Evolutionary conservation across 2,329 filamentous ascomycete species (phyloP), one percentile per base, ranked within the genome.

Genomic region (Bretziella fagacearum): DNA sequence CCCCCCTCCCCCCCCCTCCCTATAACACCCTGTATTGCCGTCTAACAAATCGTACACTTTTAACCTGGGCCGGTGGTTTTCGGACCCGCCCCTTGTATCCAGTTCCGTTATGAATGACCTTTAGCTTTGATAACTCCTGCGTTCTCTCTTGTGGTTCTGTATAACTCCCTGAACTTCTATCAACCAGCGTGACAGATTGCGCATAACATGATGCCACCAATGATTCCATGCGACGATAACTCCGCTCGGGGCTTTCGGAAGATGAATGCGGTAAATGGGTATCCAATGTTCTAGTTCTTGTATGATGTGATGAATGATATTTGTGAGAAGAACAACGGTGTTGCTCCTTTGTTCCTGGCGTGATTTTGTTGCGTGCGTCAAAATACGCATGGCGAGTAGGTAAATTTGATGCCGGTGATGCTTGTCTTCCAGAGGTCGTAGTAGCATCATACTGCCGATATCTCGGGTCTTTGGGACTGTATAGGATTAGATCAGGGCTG

Each of bases 11-110:
- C n/a, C n/a, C n/a, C n/a, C n/a, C n/a, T n/a, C n/a, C n/a, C 18
- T 39, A 39, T 23, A n/a, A 18, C 23, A 13, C 39, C 3, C 17
- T 26, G 29, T 33, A 17, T 18, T 44, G 33, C 39, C 15, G 35
- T 27, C 18, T 40, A 18, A 48, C 39, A 44, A 48, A 48, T 18
- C 46, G 39, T 26, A 48, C 39, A 37, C 46, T 48, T 22, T 29
- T 30, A 11, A 44, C 40, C 32, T 43, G 20, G 20, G 20, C 33
- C 8, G 18, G 18, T 17, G 20, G 8, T 8, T 10, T 23, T 20
- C 17, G 20, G 18, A 20, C 23, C 7, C 18, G 33, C 7, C 35
- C 35, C 11, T 20, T 11, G 10, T 17, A 39, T 23, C 18, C 27
- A 30, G 27, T 30, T 30, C 27, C 27, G 10, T 30, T 30, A 30